phyloP scores from a whole-genome alignment of 1,139 yeast genomes.

The Hanseniaspora uvarum region DNA sequence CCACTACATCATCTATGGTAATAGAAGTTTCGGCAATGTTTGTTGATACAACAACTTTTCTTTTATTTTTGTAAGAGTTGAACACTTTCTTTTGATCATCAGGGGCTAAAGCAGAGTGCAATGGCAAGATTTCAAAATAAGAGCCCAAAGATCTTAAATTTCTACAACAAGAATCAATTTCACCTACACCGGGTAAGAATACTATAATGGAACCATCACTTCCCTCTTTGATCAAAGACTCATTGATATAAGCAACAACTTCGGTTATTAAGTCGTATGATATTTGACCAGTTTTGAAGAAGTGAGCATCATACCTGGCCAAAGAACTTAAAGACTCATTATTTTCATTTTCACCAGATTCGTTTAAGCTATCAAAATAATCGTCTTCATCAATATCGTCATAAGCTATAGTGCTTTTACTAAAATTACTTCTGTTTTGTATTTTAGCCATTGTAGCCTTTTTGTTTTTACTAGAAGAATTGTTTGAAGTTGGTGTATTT shows the following conservation, averaged over 20 bases:
- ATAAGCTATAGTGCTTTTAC: constrained; percentile 15
- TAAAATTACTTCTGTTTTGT: constrained; percentile 11
- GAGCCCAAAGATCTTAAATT: constrained; percentile 23
- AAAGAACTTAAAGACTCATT: constrained; percentile 19
- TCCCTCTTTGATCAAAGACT: constrained; percentile 33
- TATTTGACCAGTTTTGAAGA: constrained; percentile 53
- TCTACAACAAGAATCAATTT: constrained; percentile 54
- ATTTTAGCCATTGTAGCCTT: constrained; percentile 12
- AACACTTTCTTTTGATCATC: constrained; percentile 75
- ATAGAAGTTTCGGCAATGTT: constrained; percentile 83
- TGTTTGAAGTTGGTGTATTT: constrained; percentile 29
- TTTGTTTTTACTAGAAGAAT: constrained; percentile 9
- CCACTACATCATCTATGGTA: constrained; percentile 89
- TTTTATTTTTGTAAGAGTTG: constrained; percentile 41
- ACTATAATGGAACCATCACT: constrained; percentile 68
- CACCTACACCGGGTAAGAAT: constrained; percentile 85
- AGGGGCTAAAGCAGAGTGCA: constrained; percentile 79
- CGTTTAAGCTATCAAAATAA: constrained; percentile 19
- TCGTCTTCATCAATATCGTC: constrained; percentile 20
- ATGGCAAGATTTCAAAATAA: constrained; percentile 47
- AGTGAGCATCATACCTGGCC: constrained; percentile 52
- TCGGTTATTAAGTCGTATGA: constrained; percentile 62
- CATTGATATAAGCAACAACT: constrained; percentile 46
- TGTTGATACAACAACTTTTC: constrained; percentile 84
- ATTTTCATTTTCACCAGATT: constrained; percentile 13